These are phyloP conservation scores for Sporothrix humicola DNA, from an alignment of 2,329 filamentous ascomycete species.

Conservation along the genomic window DNA sequence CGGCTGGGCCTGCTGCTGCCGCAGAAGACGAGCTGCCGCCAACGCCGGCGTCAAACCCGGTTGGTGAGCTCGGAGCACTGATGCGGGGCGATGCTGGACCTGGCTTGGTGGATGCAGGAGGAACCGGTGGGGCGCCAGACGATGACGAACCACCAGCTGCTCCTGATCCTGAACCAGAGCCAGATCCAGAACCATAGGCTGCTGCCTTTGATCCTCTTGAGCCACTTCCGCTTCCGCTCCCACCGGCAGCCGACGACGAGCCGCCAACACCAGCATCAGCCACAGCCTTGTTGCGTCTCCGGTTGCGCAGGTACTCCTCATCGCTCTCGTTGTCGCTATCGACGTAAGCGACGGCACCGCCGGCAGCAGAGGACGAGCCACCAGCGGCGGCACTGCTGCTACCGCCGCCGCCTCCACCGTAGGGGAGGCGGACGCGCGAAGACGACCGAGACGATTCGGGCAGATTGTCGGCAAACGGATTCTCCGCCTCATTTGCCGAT, in stretches of 20 bases:
- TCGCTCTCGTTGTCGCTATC: conserved; percentile 34
- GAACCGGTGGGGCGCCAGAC: background rate
- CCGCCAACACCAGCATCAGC: background rate
- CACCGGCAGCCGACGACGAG: background rate
- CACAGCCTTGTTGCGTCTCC: conserved; percentile 30
- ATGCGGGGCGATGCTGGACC: conserved; percentile 5
- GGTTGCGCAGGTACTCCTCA: conserved; percentile 34
- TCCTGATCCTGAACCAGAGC: background rate
- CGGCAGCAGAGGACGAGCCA: background rate
- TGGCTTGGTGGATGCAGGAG: background rate
- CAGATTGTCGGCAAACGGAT: conserved; percentile 34
- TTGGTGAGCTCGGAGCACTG: background rate
- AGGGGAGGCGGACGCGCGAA: conserved; percentile 27
- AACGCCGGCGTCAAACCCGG: background rate
- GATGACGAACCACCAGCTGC: background rate
- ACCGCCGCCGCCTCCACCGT: conserved; percentile 17
- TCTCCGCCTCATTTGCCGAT: conserved; percentile 23
- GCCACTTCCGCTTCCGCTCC: background rate
- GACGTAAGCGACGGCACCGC: conserved; percentile 21
- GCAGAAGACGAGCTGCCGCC: conserved; percentile 23
- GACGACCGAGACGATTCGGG: conserved; percentile 36
- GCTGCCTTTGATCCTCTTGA: conserved; percentile 7
- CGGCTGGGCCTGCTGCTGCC: conserved; percentile 4
- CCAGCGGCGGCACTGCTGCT: conserved; percentile 19
- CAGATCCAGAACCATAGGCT: background rate